Conservation (phyloP, 2,329 filamentous ascomycete species). For the Fusarium coffeatum region DNA sequence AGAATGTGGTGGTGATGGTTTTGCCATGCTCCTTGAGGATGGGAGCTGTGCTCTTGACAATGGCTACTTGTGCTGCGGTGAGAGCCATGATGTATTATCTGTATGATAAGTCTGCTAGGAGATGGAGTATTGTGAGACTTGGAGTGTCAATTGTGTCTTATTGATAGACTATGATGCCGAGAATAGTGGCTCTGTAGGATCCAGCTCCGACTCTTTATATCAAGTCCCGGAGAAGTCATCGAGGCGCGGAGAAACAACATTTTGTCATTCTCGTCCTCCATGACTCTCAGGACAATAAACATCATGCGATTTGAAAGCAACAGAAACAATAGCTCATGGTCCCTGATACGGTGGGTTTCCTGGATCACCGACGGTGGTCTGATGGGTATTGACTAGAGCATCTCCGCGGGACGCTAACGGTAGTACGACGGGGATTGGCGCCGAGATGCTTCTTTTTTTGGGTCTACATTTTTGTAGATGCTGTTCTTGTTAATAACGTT, state of each 20-base stretch:
- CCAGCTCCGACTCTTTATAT: conserved; percentile 32
- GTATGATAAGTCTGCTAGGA: background rate
- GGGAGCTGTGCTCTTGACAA: conserved; percentile 82
- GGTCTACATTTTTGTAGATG: background rate
- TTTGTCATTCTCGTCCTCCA: conserved; percentile 9
- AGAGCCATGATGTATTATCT: conserved; percentile 58
- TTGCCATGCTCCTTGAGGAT: conserved; percentile 75
- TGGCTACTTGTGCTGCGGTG: conserved; percentile 71
- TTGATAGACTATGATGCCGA: conserved; percentile 22
- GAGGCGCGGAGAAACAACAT: conserved; percentile 40
- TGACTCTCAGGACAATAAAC: background rate
- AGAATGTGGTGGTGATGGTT: conserved; percentile 78
- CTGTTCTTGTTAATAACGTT: conserved; percentile 6
- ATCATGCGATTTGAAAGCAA: conserved; percentile 32
- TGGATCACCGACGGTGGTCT: conserved; percentile 42
- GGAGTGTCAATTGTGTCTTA: background rate
- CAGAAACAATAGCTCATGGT: conserved; percentile 3
- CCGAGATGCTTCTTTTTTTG: conserved; percentile 17
- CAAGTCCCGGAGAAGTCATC: conserved; percentile 35
- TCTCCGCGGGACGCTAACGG: conserved; percentile 41
- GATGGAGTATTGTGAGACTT: background rate
- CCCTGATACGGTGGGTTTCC: conserved; percentile 26
- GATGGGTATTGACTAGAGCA: conserved; percentile 36
- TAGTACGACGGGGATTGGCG: background rate
- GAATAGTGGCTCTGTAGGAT: conserved; percentile 10